Evolutionary conservation across 177 flowering plant species (phyloP), one percentile per base, ranked within the genome.

Genomic region (Vitis hybrid): DNA sequence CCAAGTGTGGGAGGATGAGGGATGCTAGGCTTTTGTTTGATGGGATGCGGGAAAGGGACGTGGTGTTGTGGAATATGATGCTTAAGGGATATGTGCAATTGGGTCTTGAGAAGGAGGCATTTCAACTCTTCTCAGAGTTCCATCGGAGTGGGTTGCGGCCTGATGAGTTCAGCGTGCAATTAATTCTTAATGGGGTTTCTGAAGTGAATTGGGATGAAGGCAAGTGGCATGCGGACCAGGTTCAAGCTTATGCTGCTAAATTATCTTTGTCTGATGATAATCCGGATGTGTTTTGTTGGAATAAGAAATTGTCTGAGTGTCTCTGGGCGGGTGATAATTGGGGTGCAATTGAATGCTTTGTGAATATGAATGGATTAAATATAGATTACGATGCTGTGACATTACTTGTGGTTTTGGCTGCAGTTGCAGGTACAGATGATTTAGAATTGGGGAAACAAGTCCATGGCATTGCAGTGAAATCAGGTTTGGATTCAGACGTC

Each of bases 61-160:
- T 69, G 19, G 90, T 86, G 60, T 63, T 83, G 75, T 88, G 90
- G 90, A 88, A 86, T 71, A 75, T 83, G 11, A 83, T 88, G 87
- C 57, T 88, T 57, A 80, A 71, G 70, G 85, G 77, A 0, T 88
- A 84, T 61, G 21, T 69, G 55, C 80, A 81, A 27, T 66, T 59
- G 60, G 86, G 83, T 67, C 19, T 70, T 50, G 72, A 64, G 32
- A 35, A 67, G 35, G 87, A 82, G 68, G 84, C 71, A n/a, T 68
- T 77, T 64, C 11, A 6, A n/a, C 70, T 86, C 52, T 85, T 86
- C 49, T 56, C 77, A 1, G 79, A 54, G n/a, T 79, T 88, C 72
- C 87, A 81, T 67, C 56, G 78, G 12, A 77, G 79, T 59, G 87
- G 86, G 46, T 68, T 86, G 6, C 58, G 12, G 50, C 86, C 86